Percentiles rank a stretch among this genome's conserved stretches.
Evolutionary conservation across 768 basidiomycete genomes (phyloP).

Genomic region (Lentinula sp.): DNA sequence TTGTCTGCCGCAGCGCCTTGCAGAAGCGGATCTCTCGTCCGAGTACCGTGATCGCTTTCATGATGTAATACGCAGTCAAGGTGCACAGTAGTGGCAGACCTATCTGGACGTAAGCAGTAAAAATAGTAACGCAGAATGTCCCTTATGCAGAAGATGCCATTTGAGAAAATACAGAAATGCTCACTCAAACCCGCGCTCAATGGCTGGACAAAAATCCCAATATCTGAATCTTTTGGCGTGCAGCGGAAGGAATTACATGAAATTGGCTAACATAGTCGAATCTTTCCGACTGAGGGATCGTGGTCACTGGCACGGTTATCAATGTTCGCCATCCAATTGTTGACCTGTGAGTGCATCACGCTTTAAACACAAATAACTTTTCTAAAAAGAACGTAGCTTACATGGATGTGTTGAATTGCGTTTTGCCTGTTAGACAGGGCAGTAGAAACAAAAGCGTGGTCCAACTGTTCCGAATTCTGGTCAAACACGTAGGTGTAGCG

Average conservation of each 20-base stretch:
- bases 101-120: too few species aligned
- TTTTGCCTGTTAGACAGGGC: slow-evolving; percentile 34
- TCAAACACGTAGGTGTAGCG: slow-evolving; percentile 60
- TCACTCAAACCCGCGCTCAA: neutral
- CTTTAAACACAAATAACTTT: neutral
- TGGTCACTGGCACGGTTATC: slow-evolving; percentile 48
- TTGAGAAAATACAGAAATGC: neutral
- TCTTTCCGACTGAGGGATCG: slow-evolving; percentile 49
- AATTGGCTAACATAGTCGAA: slow-evolving; percentile 37
- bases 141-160: too few species aligned
- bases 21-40: neutral
- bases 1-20: neutral
- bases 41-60: neutral
- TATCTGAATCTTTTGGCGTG: too few species aligned
- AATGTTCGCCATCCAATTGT: slow-evolving; percentile 44
- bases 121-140: too few species aligned
- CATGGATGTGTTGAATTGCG: slow-evolving; percentile 52
- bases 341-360: slow-evolving; percentile 16
- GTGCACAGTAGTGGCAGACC: too few species aligned
- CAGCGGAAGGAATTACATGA: neutral
- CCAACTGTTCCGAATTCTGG: slow-evolving; percentile 52
- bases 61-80: neutral
- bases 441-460: slow-evolving; percentile 49
- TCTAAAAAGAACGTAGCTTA: slow-evolving; percentile 11
- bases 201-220: too few species aligned